Evolutionary conservation across 176 grass and related monocot species (phyloP), one percentile per base, ranked within the genome.

Genomic region (Carex scoparia): DNA sequence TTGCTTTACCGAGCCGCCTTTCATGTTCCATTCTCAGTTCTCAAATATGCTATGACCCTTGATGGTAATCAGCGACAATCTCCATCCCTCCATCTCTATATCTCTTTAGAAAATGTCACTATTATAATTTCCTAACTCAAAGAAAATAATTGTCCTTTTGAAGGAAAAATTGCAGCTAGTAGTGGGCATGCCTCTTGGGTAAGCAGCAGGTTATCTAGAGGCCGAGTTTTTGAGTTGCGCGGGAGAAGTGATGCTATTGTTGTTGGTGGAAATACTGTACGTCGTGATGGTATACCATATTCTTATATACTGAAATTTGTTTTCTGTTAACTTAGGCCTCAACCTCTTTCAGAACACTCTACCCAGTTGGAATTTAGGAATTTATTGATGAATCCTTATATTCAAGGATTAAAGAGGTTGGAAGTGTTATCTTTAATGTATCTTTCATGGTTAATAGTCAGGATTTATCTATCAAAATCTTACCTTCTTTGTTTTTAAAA

Each of bases 11-110:
- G 93, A 95, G 88, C 91, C 40, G 91, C 95, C 65, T 95, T 89
- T 84, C 80, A 9, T 78, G 92, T 98, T 57, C 95, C 93, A 81
- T 98, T 90, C 80, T 98, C 93, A 9, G 85, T 93, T 85, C 84
- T 98, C 65, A 98, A 95, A 87, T 98, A 95, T 92, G 93, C 95
- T 86, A 95, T 98, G 93, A 98, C 95, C 58, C 90, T 92, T 79
- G 93, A 98, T 88, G 95, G 95, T 98, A 83, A 93, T 87, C 6
- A 64, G 69, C 84, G 28, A 66, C 66, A 66, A 31, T 18, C 85
- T 81, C 68, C 15, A 35, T 80, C 61, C 81, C 40, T 35, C 10
- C 53, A 14, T 78, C 18, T 63, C 19, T 10, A 1, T 35, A 70
- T 10, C 13, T 10, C 5, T 56, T 33, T 79, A 79, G 6, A 35